These are phyloP conservation scores for Penicillium roqueforti DNA, from an alignment of 495 filamentous ascomycete species.

Conservation along the genomic window DNA sequence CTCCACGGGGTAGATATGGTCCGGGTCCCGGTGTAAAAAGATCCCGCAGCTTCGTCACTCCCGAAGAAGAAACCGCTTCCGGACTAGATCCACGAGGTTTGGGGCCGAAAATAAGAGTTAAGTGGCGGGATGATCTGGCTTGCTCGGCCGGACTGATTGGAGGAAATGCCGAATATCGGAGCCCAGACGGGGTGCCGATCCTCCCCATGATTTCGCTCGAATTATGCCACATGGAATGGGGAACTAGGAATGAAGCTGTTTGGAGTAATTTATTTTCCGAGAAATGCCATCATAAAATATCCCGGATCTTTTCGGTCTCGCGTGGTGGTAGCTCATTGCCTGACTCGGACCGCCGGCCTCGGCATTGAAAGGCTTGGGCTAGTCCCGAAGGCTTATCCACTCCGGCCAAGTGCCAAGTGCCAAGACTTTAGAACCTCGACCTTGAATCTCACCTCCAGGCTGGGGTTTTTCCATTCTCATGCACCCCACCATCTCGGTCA, in stretches of 20 bases:
- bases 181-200: not conserved
- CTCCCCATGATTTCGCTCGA: not conserved
- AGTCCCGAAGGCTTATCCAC: slow-evolving; percentile 1
- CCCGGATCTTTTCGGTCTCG: no score
- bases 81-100: not conserved
- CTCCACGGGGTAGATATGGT: slow-evolving; percentile 7
- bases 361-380: not conserved
- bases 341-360: not conserved
- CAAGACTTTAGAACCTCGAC: not conserved
- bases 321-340: not conserved
- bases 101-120: not conserved
- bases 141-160: not conserved
- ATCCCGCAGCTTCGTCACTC: slow-evolving; percentile 3
- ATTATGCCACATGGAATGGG: no score
- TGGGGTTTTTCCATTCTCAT: not conserved
- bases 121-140: not conserved
- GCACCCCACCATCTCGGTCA: slow-evolving; percentile 1
- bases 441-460: not conserved
- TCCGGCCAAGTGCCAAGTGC: not conserved
- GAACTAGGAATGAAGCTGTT: no score
- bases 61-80: not conserved
- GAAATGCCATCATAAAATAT: not conserved
- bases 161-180: not conserved
- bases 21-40: not conserved
- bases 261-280: not conserved